Conservation (phyloP, 2,329 filamentous ascomycete species). For the Ascomycota sp. region DNA sequence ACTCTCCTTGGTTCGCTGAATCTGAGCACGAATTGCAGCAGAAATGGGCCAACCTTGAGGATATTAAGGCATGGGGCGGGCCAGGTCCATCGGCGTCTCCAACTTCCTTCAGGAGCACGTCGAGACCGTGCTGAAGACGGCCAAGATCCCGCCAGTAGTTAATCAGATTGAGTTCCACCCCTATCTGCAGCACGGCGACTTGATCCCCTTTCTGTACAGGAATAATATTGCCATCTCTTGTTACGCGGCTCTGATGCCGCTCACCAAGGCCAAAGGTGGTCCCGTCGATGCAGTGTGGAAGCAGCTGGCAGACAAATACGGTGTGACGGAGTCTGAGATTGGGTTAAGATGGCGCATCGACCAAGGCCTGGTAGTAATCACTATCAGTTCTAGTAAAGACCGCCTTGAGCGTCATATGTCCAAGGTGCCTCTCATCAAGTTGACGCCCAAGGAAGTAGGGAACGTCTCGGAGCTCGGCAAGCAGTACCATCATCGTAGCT, state of each 20-base stretch:
- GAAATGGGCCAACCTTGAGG: constrained; percentile 40
- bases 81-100: constrained; percentile 54
- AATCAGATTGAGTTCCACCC: constrained; percentile 75
- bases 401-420: constrained; percentile 33
- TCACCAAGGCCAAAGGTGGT: constrained; percentile 25
- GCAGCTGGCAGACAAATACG: constrained; percentile 34
- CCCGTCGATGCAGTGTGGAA: constrained; percentile 31
- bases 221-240: constrained; percentile 35
- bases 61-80: constrained; percentile 45
- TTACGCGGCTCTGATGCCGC: constrained; percentile 33
- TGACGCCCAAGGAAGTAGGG: constrained; percentile 36
- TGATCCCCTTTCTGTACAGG: constrained; percentile 35
- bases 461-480: constrained; percentile 33
- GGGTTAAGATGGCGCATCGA: constrained; percentile 40
- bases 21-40: constrained; percentile 31
- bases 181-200: constrained; percentile 44
- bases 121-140: constrained; percentile 34
- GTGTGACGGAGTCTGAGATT: constrained; percentile 32
- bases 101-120: constrained; percentile 45
- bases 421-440: constrained; percentile 32
- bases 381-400: constrained; percentile 37
- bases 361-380: constrained; percentile 35
- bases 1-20: constrained; percentile 32
- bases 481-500: constrained; percentile 40
- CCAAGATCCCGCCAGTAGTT: constrained; percentile 41